Evolutionary conservation across 345 rosid genomes (phyloP), one percentile per base, ranked within the genome.

Genomic region (Abelmoschus esculentus): DNA sequence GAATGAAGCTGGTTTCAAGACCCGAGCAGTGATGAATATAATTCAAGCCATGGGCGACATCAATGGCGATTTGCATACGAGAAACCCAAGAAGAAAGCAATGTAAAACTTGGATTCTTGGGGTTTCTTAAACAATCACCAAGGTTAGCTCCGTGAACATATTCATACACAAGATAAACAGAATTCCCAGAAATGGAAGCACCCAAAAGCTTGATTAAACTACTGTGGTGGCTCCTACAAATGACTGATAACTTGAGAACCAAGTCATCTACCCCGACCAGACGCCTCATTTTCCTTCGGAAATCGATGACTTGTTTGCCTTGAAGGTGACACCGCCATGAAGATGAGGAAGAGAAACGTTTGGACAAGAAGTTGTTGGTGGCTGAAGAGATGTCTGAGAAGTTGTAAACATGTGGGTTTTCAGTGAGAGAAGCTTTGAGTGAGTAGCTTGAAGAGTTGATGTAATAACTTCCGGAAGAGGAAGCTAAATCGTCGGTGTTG

Each of bases 1-100:
- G 86, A 31, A 76, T 80, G 12, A 83, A 73, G 10, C 54, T 78
- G 4, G 76, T 22, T 44, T 75, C 73, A 0, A 73, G 65, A 11
- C 86, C 87, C 4, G 80, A 75, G 52, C 81, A 80, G 42, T 79
- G 69, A 73, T 83, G 87, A 75, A 82, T 79, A 69, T 83, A 86
- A 36, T 83, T 86, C 54, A 86, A 78, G 15, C 84, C 87, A 61
- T 76, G 71, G 11, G 90, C 82, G 14, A 81, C n/a, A 61, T 78
- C 85, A 5, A 74, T 42, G 7, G 78, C 82, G 36, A 81, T 68
- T 65, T 74, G 82, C 71, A 78, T 73, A 17, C 80, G 68, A 26
- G 78, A 81, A 7, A 64, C 58, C 85, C 82, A 81, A 3, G 71
- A 58, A 32, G 85, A 73, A 6, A 81, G 78, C 0, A 73, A 72